Evolutionary conservation across 1,139 yeast species (phyloP).

Genomic region (Diutina sp.): DNA sequence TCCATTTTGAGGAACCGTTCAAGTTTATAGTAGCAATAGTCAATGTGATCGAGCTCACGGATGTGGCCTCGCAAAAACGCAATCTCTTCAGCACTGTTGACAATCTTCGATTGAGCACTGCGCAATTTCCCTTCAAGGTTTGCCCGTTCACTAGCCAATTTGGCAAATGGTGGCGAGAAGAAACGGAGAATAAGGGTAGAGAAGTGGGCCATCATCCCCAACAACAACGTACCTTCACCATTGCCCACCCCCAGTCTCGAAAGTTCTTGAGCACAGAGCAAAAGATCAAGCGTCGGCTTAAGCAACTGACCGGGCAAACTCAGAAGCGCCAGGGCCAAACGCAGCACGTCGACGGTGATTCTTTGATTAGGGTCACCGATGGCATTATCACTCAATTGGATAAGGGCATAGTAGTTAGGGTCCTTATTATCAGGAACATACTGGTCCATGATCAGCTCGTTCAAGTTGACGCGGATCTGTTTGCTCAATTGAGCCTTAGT

Average conservation of each 20-base stretch:
- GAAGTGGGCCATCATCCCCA: conserved; percentile 72
- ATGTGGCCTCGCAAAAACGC: conserved; percentile 77
- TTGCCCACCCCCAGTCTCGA: conserved; percentile 63
- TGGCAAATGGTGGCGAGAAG: conserved; percentile 86
- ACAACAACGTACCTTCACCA: conserved; percentile 75
- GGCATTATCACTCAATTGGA: conserved; percentile 42
- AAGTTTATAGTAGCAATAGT: conserved; percentile 68
- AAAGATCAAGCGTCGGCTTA: conserved; percentile 73
- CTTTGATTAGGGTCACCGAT: conserved; percentile 76
- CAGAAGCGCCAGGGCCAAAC: conserved; percentile 62
- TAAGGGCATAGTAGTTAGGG: conserved; percentile 26
- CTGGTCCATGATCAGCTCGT: conserved; percentile 48
- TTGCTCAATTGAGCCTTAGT: conserved; percentile 59
- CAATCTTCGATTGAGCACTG: conserved; percentile 69
- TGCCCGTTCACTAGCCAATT: conserved; percentile 66
- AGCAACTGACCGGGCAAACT: conserved; percentile 76
- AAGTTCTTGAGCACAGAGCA: conserved; percentile 73
- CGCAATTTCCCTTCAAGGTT: conserved; percentile 79
- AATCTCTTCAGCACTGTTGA: conserved; percentile 72
- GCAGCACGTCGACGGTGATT: conserved; percentile 65
- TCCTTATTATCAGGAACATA: conserved; percentile 54
- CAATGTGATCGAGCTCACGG: conserved; percentile 68
- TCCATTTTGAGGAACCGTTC: conserved; percentile 72
- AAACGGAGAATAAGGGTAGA: conserved; percentile 64
- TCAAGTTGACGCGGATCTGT: conserved; percentile 52